Conservation (phyloP, 2,329 filamentous ascomycete genomes). For the Alternaria panax region DNA sequence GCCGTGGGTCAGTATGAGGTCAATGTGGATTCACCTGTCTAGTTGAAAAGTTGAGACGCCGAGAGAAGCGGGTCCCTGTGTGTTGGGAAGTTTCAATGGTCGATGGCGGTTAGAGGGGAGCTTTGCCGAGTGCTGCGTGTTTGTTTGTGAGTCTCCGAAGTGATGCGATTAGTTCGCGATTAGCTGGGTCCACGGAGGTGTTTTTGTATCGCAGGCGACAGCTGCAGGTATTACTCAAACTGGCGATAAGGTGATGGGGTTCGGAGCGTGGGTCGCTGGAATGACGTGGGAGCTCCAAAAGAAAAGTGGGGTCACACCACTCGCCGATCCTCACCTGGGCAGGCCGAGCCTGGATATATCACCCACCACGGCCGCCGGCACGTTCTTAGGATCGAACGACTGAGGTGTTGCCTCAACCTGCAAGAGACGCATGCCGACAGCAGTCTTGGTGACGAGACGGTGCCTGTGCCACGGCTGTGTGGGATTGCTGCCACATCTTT, state of each 20-base stretch:
- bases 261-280: slow-evolving; percentile 12
- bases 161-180: slow-evolving; percentile 1
- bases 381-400: neutral
- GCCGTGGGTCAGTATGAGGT: slow-evolving; percentile 35
- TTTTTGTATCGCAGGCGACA: neutral
- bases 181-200: neutral
- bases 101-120: slow-evolving; percentile 16
- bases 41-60: slow-evolving; percentile 22
- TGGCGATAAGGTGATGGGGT: slow-evolving; percentile 18
- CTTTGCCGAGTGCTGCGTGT: slow-evolving; percentile 14
- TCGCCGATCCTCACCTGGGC: slow-evolving; percentile 10
- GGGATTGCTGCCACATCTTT: neutral
- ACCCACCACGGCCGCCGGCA: neutral
- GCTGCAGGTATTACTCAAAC: neutral
- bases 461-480: neutral
- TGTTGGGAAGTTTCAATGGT: slow-evolving; percentile 31
- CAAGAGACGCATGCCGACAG: neutral
- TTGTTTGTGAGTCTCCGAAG: neutral
- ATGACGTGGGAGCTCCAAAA: slow-evolving; percentile 29
- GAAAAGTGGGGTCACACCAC: slow-evolving; percentile 29
- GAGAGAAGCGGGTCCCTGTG: slow-evolving; percentile 30
- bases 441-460: neutral
- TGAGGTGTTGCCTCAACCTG: neutral
- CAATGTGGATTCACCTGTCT: slow-evolving; percentile 29
- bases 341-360: slow-evolving; percentile 4